A percentile compares a stretch with the other conserved stretches of the same genome.
These are phyloP conservation scores for Hordeum pubiflorum DNA, from an alignment of 202 grass and related monocot genomes.

Conservation along the genomic window DNA sequence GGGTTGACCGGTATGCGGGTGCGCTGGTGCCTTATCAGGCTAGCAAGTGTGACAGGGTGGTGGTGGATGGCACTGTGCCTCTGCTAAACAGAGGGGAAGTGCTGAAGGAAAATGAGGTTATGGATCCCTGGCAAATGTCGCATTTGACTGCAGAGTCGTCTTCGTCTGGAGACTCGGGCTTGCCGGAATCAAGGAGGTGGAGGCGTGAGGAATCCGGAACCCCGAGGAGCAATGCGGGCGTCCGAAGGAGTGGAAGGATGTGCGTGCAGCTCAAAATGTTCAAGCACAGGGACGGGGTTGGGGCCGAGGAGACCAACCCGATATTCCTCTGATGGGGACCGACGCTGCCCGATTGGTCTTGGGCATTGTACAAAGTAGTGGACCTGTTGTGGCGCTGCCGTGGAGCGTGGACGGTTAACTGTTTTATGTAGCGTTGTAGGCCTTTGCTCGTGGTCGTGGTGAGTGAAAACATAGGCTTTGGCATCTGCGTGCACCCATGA, in stretches of 20 bases:
- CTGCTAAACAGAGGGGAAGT: not conserved
- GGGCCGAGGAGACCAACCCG: constrained; percentile 16
- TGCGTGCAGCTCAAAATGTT: constrained; percentile 46
- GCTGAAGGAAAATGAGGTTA: constrained; percentile 22
- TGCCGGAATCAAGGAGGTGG: constrained; percentile 16
- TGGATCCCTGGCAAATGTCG: constrained; percentile 24
- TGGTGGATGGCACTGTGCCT: constrained; percentile 27
- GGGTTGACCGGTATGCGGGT: not conserved
- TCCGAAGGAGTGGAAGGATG: constrained; percentile 33
- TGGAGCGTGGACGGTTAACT: constrained; percentile 3
- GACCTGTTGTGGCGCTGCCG: not conserved
- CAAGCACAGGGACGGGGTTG: constrained; percentile 41
- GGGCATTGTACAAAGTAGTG: constrained; percentile 27
- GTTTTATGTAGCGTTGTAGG: not conserved
- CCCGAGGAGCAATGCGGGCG: constrained; percentile 1
- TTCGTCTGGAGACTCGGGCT: constrained; percentile 29
- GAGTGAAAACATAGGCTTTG: not conserved
- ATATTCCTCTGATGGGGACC: constrained; percentile 25
- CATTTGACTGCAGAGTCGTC: not conserved
- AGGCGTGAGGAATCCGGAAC: not conserved
- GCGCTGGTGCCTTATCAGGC: constrained; percentile 7
- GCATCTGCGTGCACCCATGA: too few species aligned
- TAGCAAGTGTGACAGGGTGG: constrained; percentile 18
- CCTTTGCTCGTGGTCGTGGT: not conserved
- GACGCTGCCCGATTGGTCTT: not conserved